Evolutionary conservation across 2,329 filamentous ascomycete genomes (phyloP).

Genomic region (Rhynchosporium secalis): DNA sequence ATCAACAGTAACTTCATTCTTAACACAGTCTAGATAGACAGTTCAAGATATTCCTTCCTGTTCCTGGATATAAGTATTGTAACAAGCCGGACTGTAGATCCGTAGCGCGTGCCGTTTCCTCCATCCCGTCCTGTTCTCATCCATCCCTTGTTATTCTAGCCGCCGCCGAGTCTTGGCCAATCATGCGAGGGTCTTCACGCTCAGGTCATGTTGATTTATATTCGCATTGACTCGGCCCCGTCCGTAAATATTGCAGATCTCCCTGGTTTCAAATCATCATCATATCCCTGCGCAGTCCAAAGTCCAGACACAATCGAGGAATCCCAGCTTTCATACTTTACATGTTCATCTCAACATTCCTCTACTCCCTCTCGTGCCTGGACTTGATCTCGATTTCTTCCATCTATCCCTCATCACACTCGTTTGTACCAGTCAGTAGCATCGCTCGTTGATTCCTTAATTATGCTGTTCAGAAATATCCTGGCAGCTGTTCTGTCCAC

Average conservation of each 20-base stretch:
- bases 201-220: conserved; percentile 9
- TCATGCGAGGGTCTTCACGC: too few species aligned
- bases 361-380: not conserved
- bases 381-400: conserved; percentile 4
- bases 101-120: conserved; percentile 5
- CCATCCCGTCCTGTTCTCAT: not conserved
- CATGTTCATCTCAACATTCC: conserved; percentile 10
- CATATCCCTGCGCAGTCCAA: conserved; percentile 5
- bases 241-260: conserved; percentile 16
- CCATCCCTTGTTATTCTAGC: conserved; percentile 1
- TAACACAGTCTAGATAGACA: not conserved
- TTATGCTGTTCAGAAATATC: conserved; percentile 27
- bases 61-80: not conserved
- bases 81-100: not conserved
- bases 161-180: conserved; percentile 11
- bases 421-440: conserved; percentile 1
- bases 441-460: conserved; percentile 14
- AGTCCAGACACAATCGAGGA: conserved; percentile 6
- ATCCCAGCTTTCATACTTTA: conserved; percentile 2
- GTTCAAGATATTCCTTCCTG: not conserved
- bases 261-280: conserved; percentile 9
- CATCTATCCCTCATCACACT: conserved; percentile 14
- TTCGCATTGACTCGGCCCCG: conserved; percentile 22
- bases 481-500: conserved; percentile 23
- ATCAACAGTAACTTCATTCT: not conserved